phyloP scores from a whole-genome alignment of 768 basidiomycete genomes.

The Lentinula guzmanii region DNA sequence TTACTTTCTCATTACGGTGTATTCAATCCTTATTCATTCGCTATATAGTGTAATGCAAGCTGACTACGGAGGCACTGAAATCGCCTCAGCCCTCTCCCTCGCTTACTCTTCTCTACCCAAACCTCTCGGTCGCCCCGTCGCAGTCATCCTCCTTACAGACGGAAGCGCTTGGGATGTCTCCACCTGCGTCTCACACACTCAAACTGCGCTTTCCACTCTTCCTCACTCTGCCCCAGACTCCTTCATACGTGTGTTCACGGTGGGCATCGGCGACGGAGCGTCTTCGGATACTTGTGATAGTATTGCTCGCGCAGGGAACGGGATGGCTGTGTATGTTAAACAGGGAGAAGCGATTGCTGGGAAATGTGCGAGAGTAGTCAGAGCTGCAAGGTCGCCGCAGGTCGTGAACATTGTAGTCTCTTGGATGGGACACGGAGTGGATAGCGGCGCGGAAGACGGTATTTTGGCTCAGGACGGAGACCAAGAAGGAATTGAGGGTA shows the following conservation, averaged over 20 bases:
- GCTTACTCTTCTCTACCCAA: conserved; percentile 29
- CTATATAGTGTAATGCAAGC: conserved; percentile 15
- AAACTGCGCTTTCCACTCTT: not conserved
- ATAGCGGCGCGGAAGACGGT: not conserved
- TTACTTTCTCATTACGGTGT: not conserved
- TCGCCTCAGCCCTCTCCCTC: conserved; percentile 30
- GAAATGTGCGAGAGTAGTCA: conserved; percentile 6
- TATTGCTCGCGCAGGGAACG: conserved; percentile 11
- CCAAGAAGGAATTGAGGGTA: not conserved
- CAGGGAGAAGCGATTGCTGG: not conserved
- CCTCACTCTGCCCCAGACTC: not conserved
- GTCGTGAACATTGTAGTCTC: not conserved
- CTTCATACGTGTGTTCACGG: conserved; percentile 10
- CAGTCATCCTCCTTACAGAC: conserved; percentile 55
- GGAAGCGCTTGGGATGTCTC: conserved; percentile 26
- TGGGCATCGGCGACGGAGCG: conserved; percentile 10
- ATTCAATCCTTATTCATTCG: no score
- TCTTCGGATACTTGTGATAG: conserved; percentile 11
- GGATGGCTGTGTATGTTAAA: not conserved
- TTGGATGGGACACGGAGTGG: not conserved
- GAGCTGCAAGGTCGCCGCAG: conserved; percentile 5
- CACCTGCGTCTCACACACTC: not conserved
- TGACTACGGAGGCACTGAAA: conserved; percentile 47
- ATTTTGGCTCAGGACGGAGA: not conserved
- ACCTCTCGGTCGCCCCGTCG: conserved; percentile 28